Evolutionary conservation across 2,329 filamentous ascomycete species (phyloP).

Genomic region (Epichloe glyceriae): DNA sequence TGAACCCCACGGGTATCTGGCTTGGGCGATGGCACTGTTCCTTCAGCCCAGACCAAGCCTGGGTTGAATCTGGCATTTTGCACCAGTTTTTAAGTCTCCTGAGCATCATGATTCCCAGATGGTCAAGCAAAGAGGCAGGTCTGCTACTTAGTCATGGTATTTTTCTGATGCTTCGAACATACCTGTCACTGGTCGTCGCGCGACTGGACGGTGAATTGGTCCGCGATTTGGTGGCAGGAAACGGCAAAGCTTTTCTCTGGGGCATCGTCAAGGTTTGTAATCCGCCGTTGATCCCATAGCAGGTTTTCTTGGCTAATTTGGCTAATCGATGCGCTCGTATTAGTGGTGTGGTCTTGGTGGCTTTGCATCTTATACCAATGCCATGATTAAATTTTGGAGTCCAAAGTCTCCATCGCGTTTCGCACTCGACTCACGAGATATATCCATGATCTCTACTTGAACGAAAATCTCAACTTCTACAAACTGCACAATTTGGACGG

Average conservation of each 20-base stretch:
- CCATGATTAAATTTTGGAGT: constrained; percentile 98
- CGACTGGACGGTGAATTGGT: constrained; percentile 93
- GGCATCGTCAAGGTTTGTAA: constrained; percentile 62
- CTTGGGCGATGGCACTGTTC: constrained; percentile 60
- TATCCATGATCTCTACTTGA: constrained; percentile 93
- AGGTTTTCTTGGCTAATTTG: neutral
- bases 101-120: constrained; percentile 94
- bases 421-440: constrained; percentile 88
- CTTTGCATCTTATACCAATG: constrained; percentile 92
- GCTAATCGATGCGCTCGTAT: constrained; percentile 2
- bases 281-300: neutral
- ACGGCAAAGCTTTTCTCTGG: constrained; percentile 76
- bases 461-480: constrained; percentile 91
- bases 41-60: constrained; percentile 81
- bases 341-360: constrained; percentile 87
- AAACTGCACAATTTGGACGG: constrained; percentile 89
- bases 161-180: constrained; percentile 85
- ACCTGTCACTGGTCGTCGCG: constrained; percentile 85
- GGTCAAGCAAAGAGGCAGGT: constrained; percentile 91
- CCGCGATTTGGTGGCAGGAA: constrained; percentile 86
- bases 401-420: constrained; percentile 97
- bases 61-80: constrained; percentile 91
- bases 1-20: constrained; percentile 81
- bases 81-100: constrained; percentile 93
- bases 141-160: constrained; percentile 76